These are phyloP conservation scores for Salix brachista DNA, from an alignment of 345 rosid species.

Conservation along the genomic window DNA sequence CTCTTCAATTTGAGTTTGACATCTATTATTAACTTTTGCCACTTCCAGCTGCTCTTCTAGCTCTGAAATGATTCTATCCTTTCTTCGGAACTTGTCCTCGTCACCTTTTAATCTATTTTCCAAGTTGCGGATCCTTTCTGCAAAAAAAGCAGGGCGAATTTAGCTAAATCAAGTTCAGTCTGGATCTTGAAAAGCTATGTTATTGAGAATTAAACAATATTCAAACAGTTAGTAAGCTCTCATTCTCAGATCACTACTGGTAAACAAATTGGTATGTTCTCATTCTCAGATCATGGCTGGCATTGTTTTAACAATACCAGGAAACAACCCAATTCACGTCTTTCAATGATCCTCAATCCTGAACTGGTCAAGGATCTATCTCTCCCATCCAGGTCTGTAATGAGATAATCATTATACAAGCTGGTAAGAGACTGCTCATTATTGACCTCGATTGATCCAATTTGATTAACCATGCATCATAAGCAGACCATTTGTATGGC, in stretches of 20 bases:
- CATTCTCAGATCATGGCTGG: background rate
- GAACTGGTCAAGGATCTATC: background rate
- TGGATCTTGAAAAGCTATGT: background rate
- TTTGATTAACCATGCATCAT: background rate
- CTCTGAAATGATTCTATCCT: conserved; percentile 49
- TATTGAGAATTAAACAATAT: background rate
- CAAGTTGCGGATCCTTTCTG: conserved; percentile 56
- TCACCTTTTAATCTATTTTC: conserved; percentile 44
- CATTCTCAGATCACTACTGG: background rate
- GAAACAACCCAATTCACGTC: background rate
- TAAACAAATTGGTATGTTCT: background rate
- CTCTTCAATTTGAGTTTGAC: conserved; percentile 52
- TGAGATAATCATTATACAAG: background rate
- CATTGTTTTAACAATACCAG: background rate
- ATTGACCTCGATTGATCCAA: background rate
- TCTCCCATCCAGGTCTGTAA: background rate
- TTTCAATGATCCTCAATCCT: background rate
- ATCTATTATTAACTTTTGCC: conserved; percentile 36
- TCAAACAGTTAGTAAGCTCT: background rate
- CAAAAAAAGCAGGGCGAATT: conserved; percentile 11
- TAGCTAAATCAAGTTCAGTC: background rate
- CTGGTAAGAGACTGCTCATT: background rate
- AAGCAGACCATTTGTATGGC: background rate
- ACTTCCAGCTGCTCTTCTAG: conserved; percentile 53
- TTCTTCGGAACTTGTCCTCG: conserved; percentile 49